phyloP scores from a whole-genome alignment of 1,284 basidiomycete species.

The Marasmius oreades region DNA sequence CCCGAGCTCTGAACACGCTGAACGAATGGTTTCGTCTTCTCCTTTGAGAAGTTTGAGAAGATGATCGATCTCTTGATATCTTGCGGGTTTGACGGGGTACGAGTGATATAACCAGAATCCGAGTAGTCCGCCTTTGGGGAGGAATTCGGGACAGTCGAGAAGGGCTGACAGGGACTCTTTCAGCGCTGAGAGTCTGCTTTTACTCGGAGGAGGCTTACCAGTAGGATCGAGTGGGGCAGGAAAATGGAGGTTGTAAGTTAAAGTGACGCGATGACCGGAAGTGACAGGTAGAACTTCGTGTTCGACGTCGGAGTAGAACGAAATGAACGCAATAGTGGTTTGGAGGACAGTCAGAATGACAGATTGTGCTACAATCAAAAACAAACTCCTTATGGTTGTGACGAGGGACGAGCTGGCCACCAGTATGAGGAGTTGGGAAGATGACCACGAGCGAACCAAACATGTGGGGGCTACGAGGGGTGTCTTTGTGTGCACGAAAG shows the following conservation, averaged over 20 bases:
- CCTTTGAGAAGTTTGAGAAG: no score
- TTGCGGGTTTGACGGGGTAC: slow-evolving; percentile 19
- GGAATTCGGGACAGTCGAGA: slow-evolving; percentile 16
- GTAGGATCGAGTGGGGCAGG: background rate
- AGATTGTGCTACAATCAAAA: slow-evolving; percentile 29
- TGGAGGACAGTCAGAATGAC: slow-evolving; percentile 5
- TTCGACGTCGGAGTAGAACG: slow-evolving; percentile 41
- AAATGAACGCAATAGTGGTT: slow-evolving; percentile 27
- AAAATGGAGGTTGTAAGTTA: slow-evolving; percentile 36
- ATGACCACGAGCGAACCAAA: slow-evolving; percentile 45
- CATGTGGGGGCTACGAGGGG: slow-evolving; percentile 34
- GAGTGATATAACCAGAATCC: slow-evolving; percentile 29
- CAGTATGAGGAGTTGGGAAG: slow-evolving; percentile 37
- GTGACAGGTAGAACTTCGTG: slow-evolving; percentile 39
- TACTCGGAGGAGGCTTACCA: background rate
- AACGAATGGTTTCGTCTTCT: no score
- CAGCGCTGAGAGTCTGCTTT: slow-evolving; percentile 8
- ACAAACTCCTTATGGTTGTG: slow-evolving; percentile 27
- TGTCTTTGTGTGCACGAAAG: slow-evolving; percentile 41
- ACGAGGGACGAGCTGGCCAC: slow-evolving; percentile 34
- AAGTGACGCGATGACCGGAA: slow-evolving; percentile 36
- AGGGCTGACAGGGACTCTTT: slow-evolving; percentile 17
- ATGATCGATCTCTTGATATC: no score
- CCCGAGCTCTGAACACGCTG: no score
- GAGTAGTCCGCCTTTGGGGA: slow-evolving; percentile 25